Evolutionary conservation across 176 grass and related monocot genomes (phyloP).

Genomic region (Metroxylon sagu): DNA sequence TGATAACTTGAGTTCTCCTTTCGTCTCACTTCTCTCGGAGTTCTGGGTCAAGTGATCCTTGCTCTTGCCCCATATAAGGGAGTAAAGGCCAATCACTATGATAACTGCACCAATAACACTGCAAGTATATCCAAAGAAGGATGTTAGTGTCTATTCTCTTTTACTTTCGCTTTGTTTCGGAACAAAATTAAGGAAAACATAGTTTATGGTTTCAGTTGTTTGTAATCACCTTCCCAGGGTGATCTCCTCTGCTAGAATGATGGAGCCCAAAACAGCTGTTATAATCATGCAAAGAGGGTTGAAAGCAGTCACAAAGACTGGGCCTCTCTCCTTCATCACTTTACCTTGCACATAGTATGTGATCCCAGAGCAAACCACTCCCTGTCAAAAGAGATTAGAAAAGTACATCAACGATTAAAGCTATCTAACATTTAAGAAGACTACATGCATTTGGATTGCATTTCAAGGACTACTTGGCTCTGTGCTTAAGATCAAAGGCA

Average conservation of each 20-base stretch:
- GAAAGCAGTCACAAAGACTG: slow-evolving; percentile 93
- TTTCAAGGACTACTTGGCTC: too few relatives aligned
- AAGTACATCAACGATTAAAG: too few relatives aligned
- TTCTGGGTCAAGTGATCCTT: slow-evolving; percentile 38
- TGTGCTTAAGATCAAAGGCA: too few relatives aligned
- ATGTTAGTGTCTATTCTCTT: slow-evolving; percentile 9
- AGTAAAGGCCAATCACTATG: slow-evolving; percentile 81
- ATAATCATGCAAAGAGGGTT: slow-evolving; percentile 98
- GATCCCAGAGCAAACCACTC: slow-evolving; percentile 80
- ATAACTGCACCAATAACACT: slow-evolving; percentile 82
- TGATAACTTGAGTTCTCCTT: slow-evolving; percentile 38
- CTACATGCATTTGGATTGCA: too few relatives aligned
- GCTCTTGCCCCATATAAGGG: slow-evolving; percentile 85
- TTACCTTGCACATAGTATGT: slow-evolving; percentile 87
- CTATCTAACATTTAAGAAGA: too few relatives aligned
- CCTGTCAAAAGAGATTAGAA: slow-evolving; percentile 25
- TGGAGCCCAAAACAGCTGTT: slow-evolving; percentile 67
- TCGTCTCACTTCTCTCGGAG: slow-evolving; percentile 15
- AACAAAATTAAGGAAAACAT: too few relatives aligned
- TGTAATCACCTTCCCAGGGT: slow-evolving; percentile 57
- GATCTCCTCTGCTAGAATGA: slow-evolving; percentile 77
- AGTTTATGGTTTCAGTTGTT: too few relatives aligned
- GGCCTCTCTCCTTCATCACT: slow-evolving; percentile 65
- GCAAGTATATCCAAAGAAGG: neutral
- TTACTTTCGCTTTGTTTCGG: too few relatives aligned